Evolutionary conservation across 2,329 filamentous ascomycete genomes (phyloP).

Genomic region (Berkeleyomyces rouxiae): DNA sequence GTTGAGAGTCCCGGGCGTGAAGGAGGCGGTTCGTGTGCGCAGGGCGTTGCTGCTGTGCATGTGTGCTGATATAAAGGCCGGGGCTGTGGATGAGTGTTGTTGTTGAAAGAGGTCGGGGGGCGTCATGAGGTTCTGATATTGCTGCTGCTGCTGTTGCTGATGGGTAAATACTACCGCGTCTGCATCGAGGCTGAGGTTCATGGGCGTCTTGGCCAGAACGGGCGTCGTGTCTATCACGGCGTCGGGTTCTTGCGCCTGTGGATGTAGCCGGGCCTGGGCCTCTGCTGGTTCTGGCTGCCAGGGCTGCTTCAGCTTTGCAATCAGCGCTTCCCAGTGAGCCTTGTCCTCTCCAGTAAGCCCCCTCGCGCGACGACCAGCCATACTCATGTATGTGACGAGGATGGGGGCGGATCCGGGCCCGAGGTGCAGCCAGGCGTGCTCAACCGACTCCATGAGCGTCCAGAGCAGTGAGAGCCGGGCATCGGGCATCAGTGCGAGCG

Average conservation of each 20-base stretch:
- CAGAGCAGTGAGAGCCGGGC: conserved; percentile 23
- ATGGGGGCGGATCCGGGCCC: conserved; percentile 23
- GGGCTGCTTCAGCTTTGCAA: conserved; percentile 17
- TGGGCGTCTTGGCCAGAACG: neutral
- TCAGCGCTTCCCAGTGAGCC: conserved; percentile 19
- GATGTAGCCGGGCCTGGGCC: neutral
- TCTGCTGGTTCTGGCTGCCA: neutral
- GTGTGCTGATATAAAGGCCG: conserved; percentile 3
- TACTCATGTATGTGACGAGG: conserved; percentile 21
- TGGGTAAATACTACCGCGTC: neutral
- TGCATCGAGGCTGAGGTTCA: neutral
- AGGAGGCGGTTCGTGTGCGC: conserved; percentile 2
- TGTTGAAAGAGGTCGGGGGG: neutral
- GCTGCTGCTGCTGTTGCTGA: neutral
- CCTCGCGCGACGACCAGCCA: conserved; percentile 20
- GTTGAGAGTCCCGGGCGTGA: neutral
- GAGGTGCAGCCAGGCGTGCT: conserved; percentile 18
- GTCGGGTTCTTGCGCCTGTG: neutral
- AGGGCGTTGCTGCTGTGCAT: neutral
- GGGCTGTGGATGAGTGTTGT: neutral
- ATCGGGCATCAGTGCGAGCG: conserved; percentile 20
- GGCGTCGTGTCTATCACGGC: neutral
- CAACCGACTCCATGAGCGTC: conserved; percentile 23
- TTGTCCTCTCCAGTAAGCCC: conserved; percentile 22
- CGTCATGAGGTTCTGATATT: conserved; percentile 1